Evolutionary conservation across 495 filamentous ascomycete genomes (phyloP), one percentile per base, ranked within the genome.

Genomic region (Penicillium turbatum): DNA sequence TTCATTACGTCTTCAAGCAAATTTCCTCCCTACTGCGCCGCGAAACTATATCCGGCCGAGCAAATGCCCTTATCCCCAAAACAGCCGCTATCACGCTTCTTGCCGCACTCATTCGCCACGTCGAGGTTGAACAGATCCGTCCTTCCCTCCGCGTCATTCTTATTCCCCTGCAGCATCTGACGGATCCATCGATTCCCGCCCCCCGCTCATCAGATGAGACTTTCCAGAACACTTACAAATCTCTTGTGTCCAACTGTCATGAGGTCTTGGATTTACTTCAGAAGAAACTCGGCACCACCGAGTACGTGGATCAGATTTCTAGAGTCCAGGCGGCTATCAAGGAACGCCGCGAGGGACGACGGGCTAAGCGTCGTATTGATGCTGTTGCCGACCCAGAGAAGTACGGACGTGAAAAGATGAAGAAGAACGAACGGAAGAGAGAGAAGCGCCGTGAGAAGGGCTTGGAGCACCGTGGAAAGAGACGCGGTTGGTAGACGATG

Each of bases 381-480:
- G 86, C 87, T 26, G 85, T 98, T 16, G 79, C 77, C 26, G 82
- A 86, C 54, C 92, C 93, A 9, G 90, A 96, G 75, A 84, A 76
- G 59, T 80, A 80, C 53, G 89, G 84, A 10, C 76, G 77, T 62
- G 83, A 86, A 59, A 98, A 97, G 84, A 83, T 80, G 70, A 87
- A 84, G 71, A 92, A 87, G 73, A 83, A 86, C 52, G 91, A 92
- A 60, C 85, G 83, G 73, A 91, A 92, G 79, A 90, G 84, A 68
- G 86, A 82, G 57, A 85, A 82, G 73, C 82, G 88, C 65, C 92
- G 88, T 73, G 88, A 87, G 70, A 88, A 79, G 70, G 83, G 86
- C 0, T 62, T 68, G 59, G 83, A 86, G 68, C 79, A 86, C 69
- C 82, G 84, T 64, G 83, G 83, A 45, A 73, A 76, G 67, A 83